Evolutionary conservation across 208 protist genomes (phyloP).

Genomic region (Acanthamoeba royreba): DNA sequence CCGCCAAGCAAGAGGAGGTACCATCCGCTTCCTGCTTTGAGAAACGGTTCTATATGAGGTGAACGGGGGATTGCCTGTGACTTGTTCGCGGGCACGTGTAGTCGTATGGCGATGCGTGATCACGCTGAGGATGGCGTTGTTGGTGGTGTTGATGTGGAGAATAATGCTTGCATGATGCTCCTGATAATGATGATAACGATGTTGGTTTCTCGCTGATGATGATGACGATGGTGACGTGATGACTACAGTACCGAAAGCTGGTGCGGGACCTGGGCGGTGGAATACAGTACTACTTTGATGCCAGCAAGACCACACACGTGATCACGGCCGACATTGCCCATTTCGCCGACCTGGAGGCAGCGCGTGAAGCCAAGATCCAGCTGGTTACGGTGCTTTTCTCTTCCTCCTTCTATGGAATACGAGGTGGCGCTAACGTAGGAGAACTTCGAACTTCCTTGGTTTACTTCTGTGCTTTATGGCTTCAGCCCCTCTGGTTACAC

Average conservation of each 20-base stretch:
- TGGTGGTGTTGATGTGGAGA: too few relatives aligned
- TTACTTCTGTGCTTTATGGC: background rate
- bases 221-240: too few relatives aligned
- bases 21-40: background rate
- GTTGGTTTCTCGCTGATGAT: too few relatives aligned
- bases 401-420: background rate
- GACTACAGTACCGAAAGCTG: background rate
- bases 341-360: background rate
- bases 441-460: background rate
- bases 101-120: too few relatives aligned
- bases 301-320: background rate
- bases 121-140: too few relatives aligned
- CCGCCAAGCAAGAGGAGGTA: background rate
- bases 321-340: background rate
- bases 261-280: background rate
- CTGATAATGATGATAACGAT: too few relatives aligned
- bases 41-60: background rate
- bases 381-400: background rate
- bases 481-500: background rate
- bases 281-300: constrained; percentile 2
- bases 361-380: background rate
- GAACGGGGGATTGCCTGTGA: too few relatives aligned
- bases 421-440: background rate
- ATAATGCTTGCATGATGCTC: too few relatives aligned
- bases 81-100: too few relatives aligned